Conservation (phyloP, 2,329 filamentous ascomycete genomes). For the Pestalotiopsis sp. region DNA sequence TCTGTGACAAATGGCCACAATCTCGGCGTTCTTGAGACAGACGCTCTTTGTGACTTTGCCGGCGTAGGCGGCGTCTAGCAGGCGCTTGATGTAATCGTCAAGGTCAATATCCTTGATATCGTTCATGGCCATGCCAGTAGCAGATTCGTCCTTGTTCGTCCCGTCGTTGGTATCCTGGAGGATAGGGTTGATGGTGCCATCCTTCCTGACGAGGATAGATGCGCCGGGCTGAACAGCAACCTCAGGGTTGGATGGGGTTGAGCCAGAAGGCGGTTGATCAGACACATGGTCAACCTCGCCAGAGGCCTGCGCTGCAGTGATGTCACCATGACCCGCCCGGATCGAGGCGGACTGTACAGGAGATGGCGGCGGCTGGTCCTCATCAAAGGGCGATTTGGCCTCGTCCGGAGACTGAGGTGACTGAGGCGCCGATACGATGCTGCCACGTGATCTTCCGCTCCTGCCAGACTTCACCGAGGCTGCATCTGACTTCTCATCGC, state of each 20-base stretch:
- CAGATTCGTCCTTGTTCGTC: conserved; percentile 44
- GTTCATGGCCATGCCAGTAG: conserved; percentile 73
- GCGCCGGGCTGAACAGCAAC: conserved; percentile 72
- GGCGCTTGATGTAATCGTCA: conserved; percentile 94
- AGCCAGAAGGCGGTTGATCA: conserved; percentile 78
- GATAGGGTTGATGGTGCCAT: conserved; percentile 70
- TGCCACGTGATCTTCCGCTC: conserved; percentile 56
- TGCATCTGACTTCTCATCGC: conserved; percentile 74
- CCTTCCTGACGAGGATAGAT: conserved; percentile 85
- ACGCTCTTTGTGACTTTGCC: conserved; percentile 98
- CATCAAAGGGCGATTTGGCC: conserved; percentile 45
- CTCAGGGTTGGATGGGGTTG: conserved; percentile 56
- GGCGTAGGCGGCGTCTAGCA: conserved; percentile 92
- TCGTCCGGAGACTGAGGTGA: conserved; percentile 40
- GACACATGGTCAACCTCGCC: conserved; percentile 96
- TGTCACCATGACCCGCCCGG: conserved; percentile 73
- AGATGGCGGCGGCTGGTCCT: conserved; percentile 74
- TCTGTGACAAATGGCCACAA: conserved; percentile 87
- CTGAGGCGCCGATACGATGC: conserved; percentile 43
- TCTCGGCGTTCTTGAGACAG: conserved; percentile 96
- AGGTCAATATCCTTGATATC: conserved; percentile 92
- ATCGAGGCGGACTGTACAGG: conserved; percentile 79
- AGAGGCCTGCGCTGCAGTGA: conserved; percentile 77
- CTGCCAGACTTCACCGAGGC: conserved; percentile 73
- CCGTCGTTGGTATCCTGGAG: conserved; percentile 44